Conservation (phyloP, 371 early-diverging fungal genomes). For the Mortierella sp. region DNA sequence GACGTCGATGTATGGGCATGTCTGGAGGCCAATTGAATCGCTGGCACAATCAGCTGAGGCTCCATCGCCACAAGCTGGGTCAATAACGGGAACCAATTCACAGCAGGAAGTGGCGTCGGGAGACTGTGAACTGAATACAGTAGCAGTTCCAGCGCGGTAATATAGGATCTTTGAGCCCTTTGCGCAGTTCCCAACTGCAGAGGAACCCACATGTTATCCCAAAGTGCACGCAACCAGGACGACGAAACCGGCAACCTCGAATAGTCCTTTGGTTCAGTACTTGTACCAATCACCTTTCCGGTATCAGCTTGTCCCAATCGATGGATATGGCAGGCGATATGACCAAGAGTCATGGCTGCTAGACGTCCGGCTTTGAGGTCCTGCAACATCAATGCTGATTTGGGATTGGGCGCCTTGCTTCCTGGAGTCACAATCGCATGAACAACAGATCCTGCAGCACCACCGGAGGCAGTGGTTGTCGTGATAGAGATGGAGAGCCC, state of each 20-base stretch:
- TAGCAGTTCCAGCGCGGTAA: constrained; percentile 22
- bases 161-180: constrained; percentile 27
- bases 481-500: constrained; percentile 41
- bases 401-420: constrained; percentile 25
- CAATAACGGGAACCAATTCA: constrained; percentile 66
- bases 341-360: constrained; percentile 41
- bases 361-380: constrained; percentile 50
- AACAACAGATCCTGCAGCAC: constrained; percentile 8
- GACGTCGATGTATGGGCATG: constrained; percentile 68
- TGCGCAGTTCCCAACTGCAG: constrained; percentile 49
- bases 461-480: constrained; percentile 4
- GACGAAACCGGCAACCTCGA: constrained; percentile 60
- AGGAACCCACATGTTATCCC: constrained; percentile 49
- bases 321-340: constrained; percentile 30
- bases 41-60: constrained; percentile 20
- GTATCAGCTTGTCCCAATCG: constrained; percentile 32
- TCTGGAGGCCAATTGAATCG: constrained; percentile 59
- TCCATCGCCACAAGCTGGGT: constrained; percentile 52
- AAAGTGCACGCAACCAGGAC: constrained; percentile 64
- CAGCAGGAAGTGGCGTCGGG: constrained; percentile 66
- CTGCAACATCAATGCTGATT: constrained; percentile 42
- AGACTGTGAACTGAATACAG: constrained; percentile 39
- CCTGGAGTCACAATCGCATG: constrained; percentile 32
- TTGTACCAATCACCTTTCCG: constrained; percentile 47
- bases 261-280: constrained; percentile 63